Evolutionary conservation across 2,329 filamentous ascomycete species (phyloP).

Genomic region (Pyrenophora seminiperda): DNA sequence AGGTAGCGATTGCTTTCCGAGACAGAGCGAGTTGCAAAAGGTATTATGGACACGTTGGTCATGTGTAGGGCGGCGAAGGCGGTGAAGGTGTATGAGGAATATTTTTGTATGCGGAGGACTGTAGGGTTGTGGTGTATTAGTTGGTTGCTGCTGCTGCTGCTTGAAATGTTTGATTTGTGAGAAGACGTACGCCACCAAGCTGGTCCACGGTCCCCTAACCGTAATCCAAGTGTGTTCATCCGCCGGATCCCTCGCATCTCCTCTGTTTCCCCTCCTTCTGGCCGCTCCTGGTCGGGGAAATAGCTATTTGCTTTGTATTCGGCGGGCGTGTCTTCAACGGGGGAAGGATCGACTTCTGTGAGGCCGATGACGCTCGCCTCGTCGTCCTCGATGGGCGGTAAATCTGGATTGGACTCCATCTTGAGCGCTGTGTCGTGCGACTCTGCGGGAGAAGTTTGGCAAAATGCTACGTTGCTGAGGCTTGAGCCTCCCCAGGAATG

Average conservation of each 20-base stretch:
- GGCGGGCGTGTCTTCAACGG: slow-evolving; percentile 66
- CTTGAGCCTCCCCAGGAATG: slow-evolving; percentile 29
- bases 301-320: slow-evolving; percentile 58
- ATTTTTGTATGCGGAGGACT: slow-evolving; percentile 81
- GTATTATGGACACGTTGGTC: slow-evolving; percentile 54
- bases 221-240: slow-evolving; percentile 50
- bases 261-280: slow-evolving; percentile 11
- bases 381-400: slow-evolving; percentile 33
- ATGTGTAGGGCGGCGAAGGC: slow-evolving; percentile 52
- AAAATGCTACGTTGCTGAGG: slow-evolving; percentile 30
- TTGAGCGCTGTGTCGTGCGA: slow-evolving; percentile 8
- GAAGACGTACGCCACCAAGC: slow-evolving; percentile 72
- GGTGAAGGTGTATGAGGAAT: slow-evolving; percentile 73
- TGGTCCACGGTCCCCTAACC: slow-evolving; percentile 70
- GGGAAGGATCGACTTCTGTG: slow-evolving; percentile 79
- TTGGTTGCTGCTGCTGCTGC: neutral
- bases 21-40: slow-evolving; percentile 55
- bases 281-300: slow-evolving; percentile 39
- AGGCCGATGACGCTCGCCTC: slow-evolving; percentile 67
- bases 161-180: neutral
- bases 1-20: slow-evolving; percentile 79
- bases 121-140: neutral
- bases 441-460: slow-evolving; percentile 11
- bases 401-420: slow-evolving; percentile 20
- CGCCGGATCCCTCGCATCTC: slow-evolving; percentile 16